Evolutionary conservation across 352 stramenopile species (phyloP).

Genomic region (Pythium coloratum): DNA sequence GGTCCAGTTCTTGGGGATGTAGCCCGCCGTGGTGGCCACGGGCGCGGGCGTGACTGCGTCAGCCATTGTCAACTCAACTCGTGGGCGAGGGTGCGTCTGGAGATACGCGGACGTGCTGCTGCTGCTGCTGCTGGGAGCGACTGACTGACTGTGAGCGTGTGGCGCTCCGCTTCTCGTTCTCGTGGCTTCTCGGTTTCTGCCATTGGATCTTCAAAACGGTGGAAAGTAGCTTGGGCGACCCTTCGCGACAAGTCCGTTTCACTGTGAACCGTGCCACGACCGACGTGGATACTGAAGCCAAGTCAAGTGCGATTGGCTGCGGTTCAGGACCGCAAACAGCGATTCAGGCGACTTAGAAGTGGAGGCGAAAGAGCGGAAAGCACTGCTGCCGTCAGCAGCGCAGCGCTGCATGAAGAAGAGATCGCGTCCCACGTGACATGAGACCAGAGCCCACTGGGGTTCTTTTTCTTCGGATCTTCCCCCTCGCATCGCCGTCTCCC

Average conservation of each 20-base stretch:
- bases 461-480: constrained; percentile 6
- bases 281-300: not conserved
- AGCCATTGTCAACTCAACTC: constrained; percentile 12
- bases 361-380: too few species aligned
- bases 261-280: not conserved
- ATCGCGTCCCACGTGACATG: not conserved
- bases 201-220: not conserved
- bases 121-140: not conserved
- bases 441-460: constrained; percentile 8
- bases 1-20: constrained; percentile 33
- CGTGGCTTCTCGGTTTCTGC: not conserved
- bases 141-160: not conserved
- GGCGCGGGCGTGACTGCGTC: constrained; percentile 5
- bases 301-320: not conserved
- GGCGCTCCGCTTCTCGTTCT: constrained; percentile 39
- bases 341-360: not conserved
- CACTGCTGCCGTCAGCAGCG: not conserved
- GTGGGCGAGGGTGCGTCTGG: not conserved
- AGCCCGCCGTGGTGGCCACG: constrained; percentile 4
- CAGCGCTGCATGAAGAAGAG: not conserved
- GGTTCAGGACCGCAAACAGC: not conserved
- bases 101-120: not conserved
- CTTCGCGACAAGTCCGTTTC: not conserved
- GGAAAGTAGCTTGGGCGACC: not conserved
- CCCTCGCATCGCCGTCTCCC: not conserved